phyloP scores from a whole-genome alignment of 1,284 basidiomycete genomes.

The Phellopilus nigrolimitatus region DNA sequence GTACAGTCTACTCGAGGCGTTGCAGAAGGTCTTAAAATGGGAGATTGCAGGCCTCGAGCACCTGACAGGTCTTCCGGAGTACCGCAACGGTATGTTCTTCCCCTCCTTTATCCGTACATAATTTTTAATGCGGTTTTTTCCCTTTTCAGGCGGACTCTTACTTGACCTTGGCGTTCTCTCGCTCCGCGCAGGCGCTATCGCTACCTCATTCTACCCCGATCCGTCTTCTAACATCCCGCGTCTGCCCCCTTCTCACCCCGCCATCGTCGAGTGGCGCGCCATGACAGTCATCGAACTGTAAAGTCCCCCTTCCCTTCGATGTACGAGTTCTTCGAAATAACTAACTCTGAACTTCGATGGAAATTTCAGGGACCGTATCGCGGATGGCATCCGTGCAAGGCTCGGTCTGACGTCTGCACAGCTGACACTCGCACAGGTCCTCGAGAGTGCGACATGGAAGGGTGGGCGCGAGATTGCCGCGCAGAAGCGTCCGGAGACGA shows the following conservation, averaged over 20 bases:
- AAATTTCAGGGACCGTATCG: slow-evolving; percentile 69
- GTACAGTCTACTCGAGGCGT: slow-evolving; percentile 82
- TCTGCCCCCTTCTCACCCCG: slow-evolving; percentile 73
- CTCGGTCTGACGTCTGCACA: slow-evolving; percentile 45
- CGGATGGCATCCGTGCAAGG: slow-evolving; percentile 60
- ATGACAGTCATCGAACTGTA: slow-evolving; percentile 90
- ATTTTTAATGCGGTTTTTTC: not conserved
- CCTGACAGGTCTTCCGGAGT: slow-evolving; percentile 84
- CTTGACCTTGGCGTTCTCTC: slow-evolving; percentile 78
- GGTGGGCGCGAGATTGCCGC: slow-evolving; percentile 90
- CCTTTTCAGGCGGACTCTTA: slow-evolving; percentile 69
- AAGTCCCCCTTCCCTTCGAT: slow-evolving; percentile 28
- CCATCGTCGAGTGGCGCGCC: slow-evolving; percentile 93
- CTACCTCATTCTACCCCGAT: slow-evolving; percentile 39
- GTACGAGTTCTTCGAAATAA: slow-evolving; percentile 1
- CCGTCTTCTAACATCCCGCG: slow-evolving; percentile 52
- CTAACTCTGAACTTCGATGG: slow-evolving; percentile 9
- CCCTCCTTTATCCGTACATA: not conserved
- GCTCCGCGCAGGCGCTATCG: slow-evolving; percentile 48
- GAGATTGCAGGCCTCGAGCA: slow-evolving; percentile 67
- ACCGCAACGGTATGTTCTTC: slow-evolving; percentile 67
- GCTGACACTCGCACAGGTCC: slow-evolving; percentile 77
- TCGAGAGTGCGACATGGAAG: slow-evolving; percentile 96
- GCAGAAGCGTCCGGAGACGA: slow-evolving; percentile 63
- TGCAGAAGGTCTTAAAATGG: slow-evolving; percentile 78